Evolutionary conservation across 805 yeast genomes (phyloP).

Genomic region (Kluyveromyces nonfermentans): DNA sequence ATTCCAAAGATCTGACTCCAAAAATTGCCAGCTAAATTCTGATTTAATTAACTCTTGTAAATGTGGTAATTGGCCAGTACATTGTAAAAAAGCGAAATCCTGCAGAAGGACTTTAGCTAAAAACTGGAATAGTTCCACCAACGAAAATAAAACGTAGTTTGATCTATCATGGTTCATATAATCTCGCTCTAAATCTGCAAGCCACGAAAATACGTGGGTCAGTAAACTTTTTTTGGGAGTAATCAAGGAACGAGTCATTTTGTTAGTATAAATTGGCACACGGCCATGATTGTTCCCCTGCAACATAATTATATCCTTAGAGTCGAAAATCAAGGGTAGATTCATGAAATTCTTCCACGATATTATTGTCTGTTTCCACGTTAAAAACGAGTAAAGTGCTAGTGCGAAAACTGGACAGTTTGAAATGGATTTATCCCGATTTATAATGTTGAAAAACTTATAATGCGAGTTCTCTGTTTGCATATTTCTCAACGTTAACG

Average conservation of each 20-base stretch:
- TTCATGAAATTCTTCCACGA: slow-evolving; percentile 4
- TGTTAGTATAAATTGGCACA: not conserved
- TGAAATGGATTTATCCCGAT: slow-evolving; percentile 25
- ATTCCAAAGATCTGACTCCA: slow-evolving; percentile 16
- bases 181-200: slow-evolving; percentile 21
- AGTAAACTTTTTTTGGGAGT: slow-evolving; percentile 19
- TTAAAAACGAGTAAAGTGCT: slow-evolving; percentile 20
- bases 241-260: slow-evolving; percentile 8
- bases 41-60: slow-evolving; percentile 22
- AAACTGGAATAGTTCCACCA: slow-evolving; percentile 27
- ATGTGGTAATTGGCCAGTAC: slow-evolving; percentile 18
- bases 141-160: slow-evolving; percentile 25
- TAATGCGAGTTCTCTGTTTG: slow-evolving; percentile 15
- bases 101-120: slow-evolving; percentile 23
- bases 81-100: slow-evolving; percentile 22
- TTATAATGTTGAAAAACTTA: slow-evolving; percentile 26
- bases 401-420: slow-evolving; percentile 28
- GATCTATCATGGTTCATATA: slow-evolving; percentile 21
- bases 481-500: slow-evolving; percentile 27
- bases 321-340: slow-evolving; percentile 1
- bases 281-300: not conserved
- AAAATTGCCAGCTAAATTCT: slow-evolving; percentile 24
- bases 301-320: slow-evolving; percentile 3
- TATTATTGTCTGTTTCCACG: slow-evolving; percentile 5
- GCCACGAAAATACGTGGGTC: slow-evolving; percentile 26